These are phyloP conservation scores for Cornus kousa DNA, from an alignment of 148 eudicot genomes.

Conservation along the genomic window DNA sequence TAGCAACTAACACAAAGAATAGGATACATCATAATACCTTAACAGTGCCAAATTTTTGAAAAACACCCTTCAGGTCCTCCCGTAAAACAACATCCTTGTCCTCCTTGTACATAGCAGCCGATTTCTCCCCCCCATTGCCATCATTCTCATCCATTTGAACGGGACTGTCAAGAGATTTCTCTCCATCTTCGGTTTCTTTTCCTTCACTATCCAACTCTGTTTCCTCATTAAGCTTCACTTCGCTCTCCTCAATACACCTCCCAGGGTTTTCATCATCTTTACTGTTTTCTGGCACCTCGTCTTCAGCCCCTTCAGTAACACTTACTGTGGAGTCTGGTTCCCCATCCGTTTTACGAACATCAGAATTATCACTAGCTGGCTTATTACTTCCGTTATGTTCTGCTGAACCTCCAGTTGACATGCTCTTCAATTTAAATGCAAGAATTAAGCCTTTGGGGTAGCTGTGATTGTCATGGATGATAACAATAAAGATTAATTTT, in stretches of 20 bases:
- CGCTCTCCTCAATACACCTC: conserved; percentile 32
- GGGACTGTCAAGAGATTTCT: conserved; percentile 33
- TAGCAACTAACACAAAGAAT: not conserved
- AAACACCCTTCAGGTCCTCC: conserved; percentile 78
- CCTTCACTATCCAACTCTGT: conserved; percentile 40
- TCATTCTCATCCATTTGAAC: conserved; percentile 35
- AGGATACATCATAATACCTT: conserved; percentile 49
- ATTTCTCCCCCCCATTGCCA: conserved; percentile 30
- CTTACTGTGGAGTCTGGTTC: conserved; percentile 19
- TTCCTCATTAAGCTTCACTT: conserved; percentile 38
- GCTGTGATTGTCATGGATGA: conserved; percentile 37
- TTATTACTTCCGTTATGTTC: conserved; percentile 37
- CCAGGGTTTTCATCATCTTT: conserved; percentile 25
- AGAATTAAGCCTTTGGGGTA: conserved; percentile 82
- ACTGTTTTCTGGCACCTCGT: conserved; percentile 25
- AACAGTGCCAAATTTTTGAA: conserved; percentile 69
- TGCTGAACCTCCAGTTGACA: conserved; percentile 35
- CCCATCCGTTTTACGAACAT: conserved; percentile 30
- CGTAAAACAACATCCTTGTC: conserved; percentile 68
- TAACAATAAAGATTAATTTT: not conserved
- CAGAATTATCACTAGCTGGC: conserved; percentile 26
- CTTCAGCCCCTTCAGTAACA: conserved; percentile 31
- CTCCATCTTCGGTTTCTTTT: conserved; percentile 40
- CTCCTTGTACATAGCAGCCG: conserved; percentile 40
- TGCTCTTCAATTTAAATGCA: conserved; percentile 74